Evolutionary conservation across 345 rosid genomes (phyloP).

Genomic region (Pugionium cornutum): DNA sequence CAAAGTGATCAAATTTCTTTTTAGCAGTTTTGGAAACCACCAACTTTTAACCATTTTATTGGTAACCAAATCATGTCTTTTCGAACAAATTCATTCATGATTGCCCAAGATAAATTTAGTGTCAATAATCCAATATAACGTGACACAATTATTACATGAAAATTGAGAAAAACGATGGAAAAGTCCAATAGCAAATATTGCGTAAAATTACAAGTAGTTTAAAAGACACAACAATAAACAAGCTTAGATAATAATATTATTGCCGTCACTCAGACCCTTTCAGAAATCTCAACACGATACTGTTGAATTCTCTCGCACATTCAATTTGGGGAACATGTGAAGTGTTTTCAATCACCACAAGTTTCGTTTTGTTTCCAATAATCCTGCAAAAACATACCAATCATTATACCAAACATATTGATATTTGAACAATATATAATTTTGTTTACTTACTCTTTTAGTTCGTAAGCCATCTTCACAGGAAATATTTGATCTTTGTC

Average conservation of each 20-base stretch:
- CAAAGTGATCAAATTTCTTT: background rate
- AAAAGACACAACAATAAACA: background rate
- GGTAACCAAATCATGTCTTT: conserved; percentile 30
- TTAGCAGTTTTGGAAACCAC: conserved; percentile 11
- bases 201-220: background rate
- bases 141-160: conserved; percentile 1
- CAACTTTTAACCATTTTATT: conserved; percentile 18
- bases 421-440: background rate
- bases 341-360: conserved; percentile 62
- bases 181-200: conserved; percentile 1
- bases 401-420: background rate
- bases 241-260: background rate
- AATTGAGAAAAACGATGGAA: background rate
- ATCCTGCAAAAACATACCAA: conserved; percentile 48
- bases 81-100: background rate
- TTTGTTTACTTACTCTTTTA: conserved; percentile 52
- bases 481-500: conserved; percentile 80
- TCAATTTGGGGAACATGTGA: conserved; percentile 87
- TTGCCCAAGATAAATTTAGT: background rate
- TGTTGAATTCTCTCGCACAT: conserved; percentile 54
- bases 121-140: background rate
- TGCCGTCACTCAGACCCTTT: conserved; percentile 3
- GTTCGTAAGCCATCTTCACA: conserved; percentile 70
- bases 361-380: conserved; percentile 61
- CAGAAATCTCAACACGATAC: conserved; percentile 53